Base-by-base conservation (phyloP, 495 filamentous ascomycete genomes). In the Opeltia flavorubescens region DNA sequence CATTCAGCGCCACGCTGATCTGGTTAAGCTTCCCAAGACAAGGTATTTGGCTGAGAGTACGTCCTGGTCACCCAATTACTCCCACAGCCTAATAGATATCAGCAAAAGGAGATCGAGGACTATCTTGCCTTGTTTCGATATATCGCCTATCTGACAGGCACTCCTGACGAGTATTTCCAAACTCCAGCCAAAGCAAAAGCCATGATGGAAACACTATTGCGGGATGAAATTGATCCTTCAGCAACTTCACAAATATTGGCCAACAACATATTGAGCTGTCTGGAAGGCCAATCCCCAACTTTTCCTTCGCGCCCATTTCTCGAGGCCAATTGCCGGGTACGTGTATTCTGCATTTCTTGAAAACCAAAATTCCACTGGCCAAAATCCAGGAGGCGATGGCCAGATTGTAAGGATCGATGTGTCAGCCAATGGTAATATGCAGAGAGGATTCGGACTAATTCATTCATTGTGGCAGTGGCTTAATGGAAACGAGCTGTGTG, bases 81-180 rank as follows among this genome's bases (percentile, higher is more conserved):
- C 1, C 9, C 4, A 23, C 21, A 18, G 35, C 9, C 18, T 4
- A 8, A 13, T 6, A 39, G 13, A 1, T 9, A 17, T 15, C 15
- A 39, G 35, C n/a, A 66, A 18, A 65, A 72, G 18, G 83, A 88
- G 50, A 71, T 69, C 21, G 43, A 28, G 3, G 81, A 84, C 53
- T 87, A 83, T 53, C 61, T 84, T 36, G 80, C 81, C 0, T 59
- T 87, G 1, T 87, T 81, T 75, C 73, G 82, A 0, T 80, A 81
- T 47, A 66, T 86, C 11, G 80, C 71, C 2, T 67, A 83, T 52
- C 65, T 85, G 26, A 63, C 83, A 36, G 83, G 81, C 3, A 73
- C 72, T 12, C 79, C 80, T 1, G 73, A 69, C 2, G 61, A 69
- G 17, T 50, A 55, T 50, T 75, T 86, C 51, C 62, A 65, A 23